Base-by-base conservation (phyloP, 176 grass and related monocot genomes). In the Luzula sylvatica region DNA sequence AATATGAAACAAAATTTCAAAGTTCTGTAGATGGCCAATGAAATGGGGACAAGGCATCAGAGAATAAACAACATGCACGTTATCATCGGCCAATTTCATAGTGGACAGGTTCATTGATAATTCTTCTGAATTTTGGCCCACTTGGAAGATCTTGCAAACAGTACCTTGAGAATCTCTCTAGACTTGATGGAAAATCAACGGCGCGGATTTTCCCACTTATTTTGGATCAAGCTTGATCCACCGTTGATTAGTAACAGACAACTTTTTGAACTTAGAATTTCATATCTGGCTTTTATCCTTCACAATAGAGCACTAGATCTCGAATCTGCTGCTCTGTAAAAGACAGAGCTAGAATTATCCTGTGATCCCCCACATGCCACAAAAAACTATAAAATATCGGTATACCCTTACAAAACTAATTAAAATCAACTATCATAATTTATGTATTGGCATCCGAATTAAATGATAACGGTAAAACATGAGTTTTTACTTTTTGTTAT, bases 131-230 rank as follows among this genome's bases (percentile, higher is more conserved):
- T n/a, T n/a, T n/a, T n/a, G n/a, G n/a, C n/a, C n/a, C n/a, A n/a
- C n/a, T n/a, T n/a, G n/a, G n/a, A n/a, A 62, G 58, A 62, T 62
- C 58, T 46, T 61, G 7, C n/a, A 14, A 45, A 62, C 41, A 24
- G 32, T 40, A 15, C 4, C 30, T 21, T 38, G 4, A 54, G 24
- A 18, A 58, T 58, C 55, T 23, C 38, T 20, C n/a, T 58, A 30
- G 35, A 23, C 22, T 59, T 6, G 42, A 23, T 28, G 8, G 20
- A 23, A 12, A 41, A 3, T 59, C 20, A 25, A 59, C 38, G 56
- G 20, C 8, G 39, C 20, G 23, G 56, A 59, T 59, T 8, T 8
- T 27, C 23, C 23, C 19, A 0, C 11, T 23, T 11, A 11, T 59
- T 6, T 41, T 4, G 0, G 3, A 59, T 15, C 11, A 4, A 9